Evolutionary conservation across 2,329 filamentous ascomycete species (phyloP).

Genomic region (Hypoxylon sp.): DNA sequence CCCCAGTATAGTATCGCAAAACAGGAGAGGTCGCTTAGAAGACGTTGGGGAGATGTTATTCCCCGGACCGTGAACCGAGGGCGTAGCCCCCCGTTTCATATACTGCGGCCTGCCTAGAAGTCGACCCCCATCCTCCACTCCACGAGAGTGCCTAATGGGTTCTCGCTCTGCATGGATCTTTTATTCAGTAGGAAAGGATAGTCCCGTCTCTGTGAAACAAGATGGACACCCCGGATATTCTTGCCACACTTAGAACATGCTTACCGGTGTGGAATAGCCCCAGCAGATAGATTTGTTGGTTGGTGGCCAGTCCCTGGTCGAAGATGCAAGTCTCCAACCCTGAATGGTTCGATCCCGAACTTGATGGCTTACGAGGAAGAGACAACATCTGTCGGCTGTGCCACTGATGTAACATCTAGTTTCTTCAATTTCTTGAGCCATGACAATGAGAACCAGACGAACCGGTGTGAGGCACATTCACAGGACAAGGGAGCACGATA

Average conservation of each 20-base stretch:
- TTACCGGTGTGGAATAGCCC: slow-evolving; percentile 1
- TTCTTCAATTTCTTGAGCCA: background rate
- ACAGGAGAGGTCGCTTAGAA: slow-evolving; percentile 6
- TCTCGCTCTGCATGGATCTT: slow-evolving; percentile 20
- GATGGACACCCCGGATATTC: slow-evolving; percentile 7
- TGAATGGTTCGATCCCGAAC: slow-evolving; percentile 1
- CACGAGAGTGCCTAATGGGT: slow-evolving; percentile 19
- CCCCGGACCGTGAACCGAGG: slow-evolving; percentile 17
- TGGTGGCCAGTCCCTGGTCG: background rate
- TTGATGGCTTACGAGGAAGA: slow-evolving; percentile 5
- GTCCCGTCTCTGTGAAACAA: slow-evolving; percentile 20
- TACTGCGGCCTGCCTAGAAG: slow-evolving; percentile 25
- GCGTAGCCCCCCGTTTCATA: slow-evolving; percentile 36
- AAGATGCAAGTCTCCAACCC: background rate
- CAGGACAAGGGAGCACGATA: background rate
- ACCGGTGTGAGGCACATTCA: slow-evolving; percentile 4
- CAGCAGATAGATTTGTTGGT: background rate
- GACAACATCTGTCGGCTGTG: background rate
- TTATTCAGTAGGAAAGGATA: slow-evolving; percentile 12
- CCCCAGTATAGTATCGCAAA: slow-evolving; percentile 21
- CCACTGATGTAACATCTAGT: slow-evolving; percentile 1
- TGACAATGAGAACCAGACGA: background rate
- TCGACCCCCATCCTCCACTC: slow-evolving; percentile 25
- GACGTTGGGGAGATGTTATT: slow-evolving; percentile 11
- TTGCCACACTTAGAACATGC: slow-evolving; percentile 12